Evolutionary conservation across 2,329 filamentous ascomycete species (phyloP).

Genomic region (Pyrenochaeta sp.): DNA sequence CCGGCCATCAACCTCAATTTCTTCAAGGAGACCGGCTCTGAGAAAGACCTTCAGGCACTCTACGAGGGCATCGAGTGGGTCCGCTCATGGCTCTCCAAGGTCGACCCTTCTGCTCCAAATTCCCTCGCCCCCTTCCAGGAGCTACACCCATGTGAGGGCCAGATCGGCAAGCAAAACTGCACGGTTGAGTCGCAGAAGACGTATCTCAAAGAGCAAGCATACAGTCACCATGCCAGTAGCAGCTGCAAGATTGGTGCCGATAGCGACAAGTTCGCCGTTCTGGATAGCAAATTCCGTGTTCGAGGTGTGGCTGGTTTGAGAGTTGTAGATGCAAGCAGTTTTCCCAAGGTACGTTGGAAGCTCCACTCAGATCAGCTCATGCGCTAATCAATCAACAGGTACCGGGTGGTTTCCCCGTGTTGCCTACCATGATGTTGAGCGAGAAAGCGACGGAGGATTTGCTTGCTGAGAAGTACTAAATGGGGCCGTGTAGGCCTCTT

Average conservation of each 20-base stretch:
- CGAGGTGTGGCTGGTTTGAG: conserved; percentile 19
- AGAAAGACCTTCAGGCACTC: conserved; percentile 61
- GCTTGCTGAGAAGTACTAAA: conserved; percentile 7
- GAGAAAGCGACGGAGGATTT: conserved; percentile 65
- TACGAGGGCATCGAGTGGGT: conserved; percentile 65
- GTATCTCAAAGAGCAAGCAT: conserved; percentile 29
- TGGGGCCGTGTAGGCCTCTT: too few relatives aligned
- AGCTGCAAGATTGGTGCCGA: conserved; percentile 23
- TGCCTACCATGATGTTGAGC: conserved; percentile 60
- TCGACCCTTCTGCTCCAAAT: conserved; percentile 33
- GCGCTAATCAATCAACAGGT: neutral
- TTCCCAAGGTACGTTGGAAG: conserved; percentile 22
- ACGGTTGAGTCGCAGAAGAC: conserved; percentile 38
- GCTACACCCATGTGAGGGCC: conserved; percentile 60
- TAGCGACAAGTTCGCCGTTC: conserved; percentile 20
- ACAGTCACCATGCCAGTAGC: conserved; percentile 28
- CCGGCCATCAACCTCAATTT: conserved; percentile 61
- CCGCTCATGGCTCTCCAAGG: conserved; percentile 49
- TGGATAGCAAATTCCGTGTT: conserved; percentile 27
- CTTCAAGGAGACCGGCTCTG: conserved; percentile 49
- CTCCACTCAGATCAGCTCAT: neutral
- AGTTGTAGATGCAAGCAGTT: conserved; percentile 32
- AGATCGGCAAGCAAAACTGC: conserved; percentile 61
- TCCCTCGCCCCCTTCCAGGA: conserved; percentile 54
- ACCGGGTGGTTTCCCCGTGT: conserved; percentile 61